Evolutionary conservation across 176 grass and related monocot genomes (phyloP).

Genomic region (Raddia guianensis): DNA sequence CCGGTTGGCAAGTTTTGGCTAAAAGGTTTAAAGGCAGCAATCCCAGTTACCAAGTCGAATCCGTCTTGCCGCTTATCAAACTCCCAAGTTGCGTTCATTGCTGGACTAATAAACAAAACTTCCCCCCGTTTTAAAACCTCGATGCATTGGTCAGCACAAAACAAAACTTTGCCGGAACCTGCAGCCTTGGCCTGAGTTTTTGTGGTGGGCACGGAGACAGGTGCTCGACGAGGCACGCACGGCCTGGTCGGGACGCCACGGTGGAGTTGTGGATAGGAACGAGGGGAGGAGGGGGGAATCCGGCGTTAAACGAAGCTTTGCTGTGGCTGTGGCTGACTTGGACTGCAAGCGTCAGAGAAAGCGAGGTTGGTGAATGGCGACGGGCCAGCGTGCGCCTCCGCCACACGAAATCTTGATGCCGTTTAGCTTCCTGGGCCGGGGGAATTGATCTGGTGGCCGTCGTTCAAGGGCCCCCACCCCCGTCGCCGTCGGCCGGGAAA

Average conservation of each 20-base stretch:
- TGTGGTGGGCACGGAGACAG: not conserved
- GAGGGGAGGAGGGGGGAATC: not conserved
- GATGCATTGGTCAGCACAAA: too few relatives aligned
- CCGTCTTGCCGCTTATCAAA: not conserved
- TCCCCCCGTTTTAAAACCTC: too few relatives aligned
- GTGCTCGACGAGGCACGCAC: not conserved
- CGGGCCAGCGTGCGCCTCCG: not conserved
- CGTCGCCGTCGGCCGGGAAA: slow-evolving; percentile 12
- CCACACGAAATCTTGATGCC: slow-evolving; percentile 22
- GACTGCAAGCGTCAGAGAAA: not conserved
- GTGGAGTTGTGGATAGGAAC: slow-evolving; percentile 36
- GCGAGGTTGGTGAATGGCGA: slow-evolving; percentile 26
- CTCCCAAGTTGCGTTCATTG: not conserved
- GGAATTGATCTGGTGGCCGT: slow-evolving; percentile 20
- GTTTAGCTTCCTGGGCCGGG: not conserved
- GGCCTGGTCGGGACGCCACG: slow-evolving; percentile 19
- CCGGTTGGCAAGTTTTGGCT: not conserved
- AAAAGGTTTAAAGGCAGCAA: not conserved
- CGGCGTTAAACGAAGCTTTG: too few relatives aligned
- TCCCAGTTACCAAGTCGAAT: not conserved
- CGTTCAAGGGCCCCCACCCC: not conserved
- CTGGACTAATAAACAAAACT: not conserved
- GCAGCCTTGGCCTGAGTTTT: not conserved
- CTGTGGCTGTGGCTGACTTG: not conserved
- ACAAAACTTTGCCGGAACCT: too few relatives aligned